Conservation (phyloP, 768 basidiomycete species). For the Mycena metata region DNA sequence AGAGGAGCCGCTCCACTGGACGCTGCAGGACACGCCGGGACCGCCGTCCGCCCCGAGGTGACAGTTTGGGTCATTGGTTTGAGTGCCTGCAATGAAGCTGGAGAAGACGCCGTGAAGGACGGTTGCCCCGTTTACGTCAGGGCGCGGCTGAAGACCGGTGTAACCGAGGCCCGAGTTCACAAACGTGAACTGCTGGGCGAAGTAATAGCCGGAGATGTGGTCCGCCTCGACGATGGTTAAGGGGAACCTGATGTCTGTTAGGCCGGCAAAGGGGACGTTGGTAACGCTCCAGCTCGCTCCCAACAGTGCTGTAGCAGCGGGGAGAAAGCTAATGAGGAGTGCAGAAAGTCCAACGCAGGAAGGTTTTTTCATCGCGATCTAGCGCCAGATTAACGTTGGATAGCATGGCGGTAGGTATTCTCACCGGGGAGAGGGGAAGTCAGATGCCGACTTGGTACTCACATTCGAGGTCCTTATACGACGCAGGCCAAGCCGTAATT, state of each 20-base stretch:
- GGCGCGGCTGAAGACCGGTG: slow-evolving; percentile 26
- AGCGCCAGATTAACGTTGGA: too few relatives aligned
- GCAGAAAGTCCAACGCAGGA: too few relatives aligned
- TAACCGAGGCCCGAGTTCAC: slow-evolving; percentile 12
- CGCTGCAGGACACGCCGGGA: slow-evolving; percentile 29
- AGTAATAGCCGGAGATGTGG: slow-evolving; percentile 34
- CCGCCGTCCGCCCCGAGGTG: slow-evolving; percentile 29
- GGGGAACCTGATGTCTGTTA: slow-evolving; percentile 33
- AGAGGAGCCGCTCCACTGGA: slow-evolving; percentile 31
- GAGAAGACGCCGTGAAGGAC: slow-evolving; percentile 25
- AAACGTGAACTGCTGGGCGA: slow-evolving; percentile 33
- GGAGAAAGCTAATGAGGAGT: neutral
- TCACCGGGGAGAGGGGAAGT: too few relatives aligned
- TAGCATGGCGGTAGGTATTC: too few relatives aligned
- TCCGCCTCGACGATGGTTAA: slow-evolving; percentile 30
- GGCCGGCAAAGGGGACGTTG: slow-evolving; percentile 26
- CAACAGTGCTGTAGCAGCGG: neutral
- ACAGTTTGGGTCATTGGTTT: slow-evolving; percentile 28
- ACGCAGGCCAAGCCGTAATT: too few relatives aligned
- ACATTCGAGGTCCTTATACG: too few relatives aligned
- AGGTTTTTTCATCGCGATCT: too few relatives aligned
- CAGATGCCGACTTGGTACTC: too few relatives aligned
- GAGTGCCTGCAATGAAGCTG: slow-evolving; percentile 28
- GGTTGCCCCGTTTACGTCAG: neutral
- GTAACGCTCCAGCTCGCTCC: slow-evolving; percentile 16